Base-by-base conservation (phyloP, 2,329 filamentous ascomycete species). In the Ophiocordyceps sinensis region DNA sequence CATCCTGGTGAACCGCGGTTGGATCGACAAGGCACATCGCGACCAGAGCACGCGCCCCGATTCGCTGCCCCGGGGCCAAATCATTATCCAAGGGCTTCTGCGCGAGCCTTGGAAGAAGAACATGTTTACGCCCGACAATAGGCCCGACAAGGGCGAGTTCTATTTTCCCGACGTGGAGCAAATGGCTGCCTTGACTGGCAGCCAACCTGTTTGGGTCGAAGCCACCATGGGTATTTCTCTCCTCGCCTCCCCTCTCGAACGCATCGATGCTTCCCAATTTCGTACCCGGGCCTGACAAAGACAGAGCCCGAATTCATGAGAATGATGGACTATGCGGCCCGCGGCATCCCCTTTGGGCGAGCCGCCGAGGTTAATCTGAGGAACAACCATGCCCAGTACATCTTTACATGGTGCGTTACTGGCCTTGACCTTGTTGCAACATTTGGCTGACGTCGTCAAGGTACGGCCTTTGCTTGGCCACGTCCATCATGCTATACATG, bases 311-410 rank as follows among this genome's bases (percentile, higher is more conserved):
- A 91, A 58, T 70, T 89, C 52, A 65, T 95, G 52, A 74, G 77
- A 50, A 71, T 80, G 47, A 80, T 86, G 56, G 78, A 88, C 52
- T 77, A 86, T 55, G 75, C 85, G 55, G 71, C 73, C 13, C 83
- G 82, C 52, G 91, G 91, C 26, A 80, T 95, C 44, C 91, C 91
- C 2, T 89, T 95, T 56, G 91, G 88, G 13, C 75, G 89, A 56
- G 67, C 85, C 7, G 75, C 91, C 5, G 86, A 94, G 63, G 88
- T 98, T 45, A 94, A 93, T 58, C 67, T 98, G 56, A 77, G 86
- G 59, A 98, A 98, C 59, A 96, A 94, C 63, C 91, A 98, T 63
- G 79, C 85, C 48, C 91, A 96, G 68, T 98, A 98, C 63, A 98
- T 98, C 51, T 91, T 95, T 61, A 98, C 91, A 50, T 98, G 91